phyloP scores from a whole-genome alignment of 192 early-diverging fungal species.

The Coemansia sp. region DNA sequence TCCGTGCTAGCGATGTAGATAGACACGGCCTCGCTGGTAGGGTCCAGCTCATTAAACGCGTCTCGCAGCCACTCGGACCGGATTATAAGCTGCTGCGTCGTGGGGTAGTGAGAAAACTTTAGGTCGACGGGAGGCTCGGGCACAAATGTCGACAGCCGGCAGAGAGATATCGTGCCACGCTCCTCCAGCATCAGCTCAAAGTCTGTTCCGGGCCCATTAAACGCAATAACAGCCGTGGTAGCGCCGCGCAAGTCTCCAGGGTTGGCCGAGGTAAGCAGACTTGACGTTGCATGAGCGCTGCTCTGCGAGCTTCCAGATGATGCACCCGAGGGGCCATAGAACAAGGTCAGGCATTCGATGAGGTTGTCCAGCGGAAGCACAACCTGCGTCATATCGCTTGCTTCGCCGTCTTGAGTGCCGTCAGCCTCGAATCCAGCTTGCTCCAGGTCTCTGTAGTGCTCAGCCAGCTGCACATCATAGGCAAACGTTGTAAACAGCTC shows the following conservation, averaged over 20 bases:
- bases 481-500: conserved; percentile 36
- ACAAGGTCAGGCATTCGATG: conserved; percentile 49
- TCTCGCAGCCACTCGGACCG: conserved; percentile 59
- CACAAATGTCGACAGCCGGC: conserved; percentile 56
- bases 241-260: conserved; percentile 42
- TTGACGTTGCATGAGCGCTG: conserved; percentile 11
- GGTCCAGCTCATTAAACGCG: conserved; percentile 63
- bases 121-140: conserved; percentile 50
- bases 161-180: conserved; percentile 57
- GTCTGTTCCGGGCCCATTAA: conserved; percentile 41
- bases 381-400: conserved; percentile 24
- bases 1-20: conserved; percentile 45
- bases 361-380: conserved; percentile 47
- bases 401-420: conserved; percentile 9
- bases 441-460: conserved; percentile 7
- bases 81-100: conserved; percentile 60
- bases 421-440: neutral
- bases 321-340: conserved; percentile 39
- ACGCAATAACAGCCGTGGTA: conserved; percentile 40
- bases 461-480: conserved; percentile 26
- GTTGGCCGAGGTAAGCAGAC: conserved; percentile 13
- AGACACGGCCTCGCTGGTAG: conserved; percentile 54
- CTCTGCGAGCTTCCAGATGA: neutral
- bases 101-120: conserved; percentile 35
- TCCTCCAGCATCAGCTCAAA: conserved; percentile 62